Base-by-base conservation (phyloP, 2,329 filamentous ascomycete species). In the Rhinocladiella similis region DNA sequence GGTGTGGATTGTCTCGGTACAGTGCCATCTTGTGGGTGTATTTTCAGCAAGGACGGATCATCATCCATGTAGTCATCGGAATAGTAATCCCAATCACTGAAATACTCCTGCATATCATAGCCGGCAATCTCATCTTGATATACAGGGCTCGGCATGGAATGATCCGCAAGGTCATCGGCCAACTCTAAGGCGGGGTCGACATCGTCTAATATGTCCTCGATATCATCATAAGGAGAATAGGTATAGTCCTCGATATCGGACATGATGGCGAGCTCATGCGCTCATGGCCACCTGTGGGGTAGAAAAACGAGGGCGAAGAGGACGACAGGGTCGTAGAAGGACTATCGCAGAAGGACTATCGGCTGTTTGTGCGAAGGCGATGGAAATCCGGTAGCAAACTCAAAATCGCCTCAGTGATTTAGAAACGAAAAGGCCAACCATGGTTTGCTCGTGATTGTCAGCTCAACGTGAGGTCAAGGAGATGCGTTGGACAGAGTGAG, bases 51-150 rank as follows among this genome's bases (percentile, higher is more conserved):
- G 4, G 69, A 70, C 14, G 73, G 69, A 33, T 76, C 74, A 50
- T 75, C 73, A 42, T 77, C 74, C 55, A 73, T 72, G 61, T 75
- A 76, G 56, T 77, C 74, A 50, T 77, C 74, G 13, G 74, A 73
- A 43, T 75, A 70, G 25, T 76, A 75, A 45, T 76, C 74, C 73
- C 74, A 77, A 60, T 78, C 76, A 49, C 72, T 74, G 63, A 68
- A 74, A 46, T 70, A 72, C 12, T 75, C 73, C 50, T 71, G 67
- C 6, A 69, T 59, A 35, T 77, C 74, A 22, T 71, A 65, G 13
- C 64, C 67, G 7, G 63, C 62, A 5, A 73, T 70, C 51, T 77
- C 72, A 43, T 75, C 73, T 22, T 70, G 67, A 33, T 71, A 68
- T 22, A 72, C 65, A 27, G 73, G 70, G 53, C 75, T 75, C 62